Percentiles rank a stretch among this genome's conserved stretches.
phyloP scores from a whole-genome alignment of 805 yeast genomes.

The Yamadazyma takamatsuzukensis region DNA sequence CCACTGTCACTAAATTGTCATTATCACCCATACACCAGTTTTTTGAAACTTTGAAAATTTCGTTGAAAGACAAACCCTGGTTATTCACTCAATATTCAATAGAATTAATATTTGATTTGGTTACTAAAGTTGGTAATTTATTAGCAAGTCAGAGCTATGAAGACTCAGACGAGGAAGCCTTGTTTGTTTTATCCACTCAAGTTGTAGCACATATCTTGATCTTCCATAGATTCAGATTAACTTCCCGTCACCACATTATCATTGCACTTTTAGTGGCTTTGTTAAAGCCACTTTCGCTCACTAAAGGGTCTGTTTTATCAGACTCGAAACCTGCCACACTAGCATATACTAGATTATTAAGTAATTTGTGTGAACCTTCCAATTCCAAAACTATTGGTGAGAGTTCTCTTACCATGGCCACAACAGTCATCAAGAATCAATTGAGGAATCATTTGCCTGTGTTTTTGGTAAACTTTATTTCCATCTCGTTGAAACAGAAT shows the following conservation, averaged over 20 bases:
- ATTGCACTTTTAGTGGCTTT: slow-evolving; percentile 46
- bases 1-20: not conserved
- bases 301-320: slow-evolving; percentile 7
- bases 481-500: slow-evolving; percentile 46
- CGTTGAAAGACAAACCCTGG: slow-evolving; percentile 44
- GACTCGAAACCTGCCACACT: slow-evolving; percentile 33
- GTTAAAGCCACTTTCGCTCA: slow-evolving; percentile 43
- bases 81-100: slow-evolving; percentile 60
- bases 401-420: slow-evolving; percentile 32
- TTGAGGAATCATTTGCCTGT: slow-evolving; percentile 63
- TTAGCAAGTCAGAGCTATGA: slow-evolving; percentile 1
- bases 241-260: slow-evolving; percentile 70
- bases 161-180: slow-evolving; percentile 15
- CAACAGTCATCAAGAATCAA: slow-evolving; percentile 55
- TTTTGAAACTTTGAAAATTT: slow-evolving; percentile 28
- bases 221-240: slow-evolving; percentile 65
- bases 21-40: slow-evolving; percentile 8
- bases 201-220: slow-evolving; percentile 59
- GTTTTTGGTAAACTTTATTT: slow-evolving; percentile 56
- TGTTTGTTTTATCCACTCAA: slow-evolving; percentile 41
- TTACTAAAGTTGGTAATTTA: slow-evolving; percentile 21
- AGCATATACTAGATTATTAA: slow-evolving; percentile 54
- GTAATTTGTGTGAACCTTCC: slow-evolving; percentile 71
- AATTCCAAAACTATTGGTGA: slow-evolving; percentile 22
- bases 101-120: slow-evolving; percentile 49